Evolutionary conservation across 2,329 filamentous ascomycete genomes (phyloP), one percentile per base, ranked within the genome.

Genomic region (Coniella vitis): DNA sequence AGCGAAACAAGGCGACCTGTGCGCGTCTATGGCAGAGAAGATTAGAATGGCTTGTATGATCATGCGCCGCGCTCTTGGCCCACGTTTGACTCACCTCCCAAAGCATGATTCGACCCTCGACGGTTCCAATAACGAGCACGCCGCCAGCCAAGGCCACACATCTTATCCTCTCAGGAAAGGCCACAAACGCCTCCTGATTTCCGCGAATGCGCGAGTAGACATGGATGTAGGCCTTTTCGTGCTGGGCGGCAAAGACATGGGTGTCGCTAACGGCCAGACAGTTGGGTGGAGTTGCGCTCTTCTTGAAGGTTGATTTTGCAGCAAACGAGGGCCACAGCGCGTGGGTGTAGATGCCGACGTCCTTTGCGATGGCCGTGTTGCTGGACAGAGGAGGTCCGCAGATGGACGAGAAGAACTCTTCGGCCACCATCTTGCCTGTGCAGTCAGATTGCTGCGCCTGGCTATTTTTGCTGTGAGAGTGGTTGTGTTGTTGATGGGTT

Each of bases 231-330:
- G 90, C 88, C 67, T 95, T 97, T 56, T 90, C 90, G 43, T 86
- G 78, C 65, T 98, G 93, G 4, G 89, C 91, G 4, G 90, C 86
- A 64, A 95, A 98, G 40, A 97, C 76, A 64, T 98, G 93, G 17
- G 84, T 84, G 38, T 79, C 74, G 66, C 78, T 94, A 58, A 90
- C 76, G 25, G 89, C 90, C 48, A 98, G 71, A 58, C 87, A 85
- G 65, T 91, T 87, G 50, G 77, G 72, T 21, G 84, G 76, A n/a
- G 84, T 82, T 14, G 87, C 86, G 71, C 87, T 95, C 71, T 95
- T 97, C 75, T 96, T 97, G 76, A 93, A 90, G 41, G 84, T 78
- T 54, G 81, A 74, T 60, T 85, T 84, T 62, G 90, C 79, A n/a
- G 81, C 76, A 55, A 84, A 79, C 47, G 84, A 77, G 36, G 90